Percentiles rank a stretch among this genome's conserved stretches.
Conservation (phyloP, 208 protist genomes). For the Trypanosoma scelopori region DNA sequence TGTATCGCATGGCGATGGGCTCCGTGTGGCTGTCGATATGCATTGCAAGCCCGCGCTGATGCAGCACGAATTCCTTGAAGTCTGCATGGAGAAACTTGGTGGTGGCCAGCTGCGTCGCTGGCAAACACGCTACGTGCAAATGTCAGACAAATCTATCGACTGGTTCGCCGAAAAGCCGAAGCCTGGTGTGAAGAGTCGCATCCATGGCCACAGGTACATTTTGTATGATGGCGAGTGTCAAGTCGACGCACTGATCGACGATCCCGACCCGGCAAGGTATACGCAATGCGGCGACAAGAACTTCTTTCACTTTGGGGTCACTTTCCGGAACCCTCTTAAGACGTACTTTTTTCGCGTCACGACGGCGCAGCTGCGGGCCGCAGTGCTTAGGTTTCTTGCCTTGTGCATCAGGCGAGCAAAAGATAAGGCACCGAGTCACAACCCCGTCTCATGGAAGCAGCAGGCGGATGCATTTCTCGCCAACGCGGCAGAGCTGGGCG, state of each 20-base stretch:
- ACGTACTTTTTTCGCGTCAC: conserved; percentile 23
- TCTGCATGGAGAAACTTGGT: conserved; percentile 30
- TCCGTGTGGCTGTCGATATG: conserved; percentile 21
- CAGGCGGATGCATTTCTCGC: conserved; percentile 16
- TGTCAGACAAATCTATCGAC: conserved; percentile 28
- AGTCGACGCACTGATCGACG: background rate
- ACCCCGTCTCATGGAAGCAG: conserved; percentile 27
- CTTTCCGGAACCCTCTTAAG: conserved; percentile 1
- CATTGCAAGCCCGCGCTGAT: conserved; percentile 19
- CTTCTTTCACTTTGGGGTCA: conserved; percentile 21
- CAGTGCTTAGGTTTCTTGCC: conserved; percentile 14
- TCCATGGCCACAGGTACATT: conserved; percentile 22
- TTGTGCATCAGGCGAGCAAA: conserved; percentile 1
- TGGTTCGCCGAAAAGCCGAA: conserved; percentile 24
- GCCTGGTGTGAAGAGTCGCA: conserved; percentile 20
- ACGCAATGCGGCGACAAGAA: conserved; percentile 13
- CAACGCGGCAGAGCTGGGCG: conserved; percentile 19
- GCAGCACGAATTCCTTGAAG: conserved; percentile 13
- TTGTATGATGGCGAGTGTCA: conserved; percentile 10
- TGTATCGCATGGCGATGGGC: conserved; percentile 10
- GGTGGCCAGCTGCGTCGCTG: conserved; percentile 18
- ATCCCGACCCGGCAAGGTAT: conserved; percentile 9
- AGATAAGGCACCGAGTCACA: background rate
- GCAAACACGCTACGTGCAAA: conserved; percentile 24
- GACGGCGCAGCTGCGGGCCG: background rate